These are phyloP conservation scores for Epichloe baconii DNA, from an alignment of 2,329 filamentous ascomycete species.

Conservation along the genomic window DNA sequence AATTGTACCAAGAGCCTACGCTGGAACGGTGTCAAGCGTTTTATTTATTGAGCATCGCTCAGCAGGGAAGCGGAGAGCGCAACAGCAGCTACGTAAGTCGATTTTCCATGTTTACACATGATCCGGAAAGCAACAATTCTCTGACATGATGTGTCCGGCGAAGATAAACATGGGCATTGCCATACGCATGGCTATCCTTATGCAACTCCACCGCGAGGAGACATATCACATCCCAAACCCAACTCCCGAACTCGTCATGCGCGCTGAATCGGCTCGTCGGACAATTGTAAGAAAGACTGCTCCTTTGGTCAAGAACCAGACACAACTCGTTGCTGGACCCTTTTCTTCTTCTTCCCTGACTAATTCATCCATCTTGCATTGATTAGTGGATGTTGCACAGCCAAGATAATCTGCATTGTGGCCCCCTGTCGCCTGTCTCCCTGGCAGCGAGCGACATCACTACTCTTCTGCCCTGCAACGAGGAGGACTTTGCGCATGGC, in stretches of 20 bases:
- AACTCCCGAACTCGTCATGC: conserved; percentile 30
- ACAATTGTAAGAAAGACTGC: conserved; percentile 32
- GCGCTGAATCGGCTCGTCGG: conserved; percentile 41
- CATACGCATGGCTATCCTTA: conserved; percentile 40
- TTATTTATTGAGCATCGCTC: conserved; percentile 44
- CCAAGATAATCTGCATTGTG: conserved; percentile 44
- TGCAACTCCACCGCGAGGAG: conserved; percentile 43
- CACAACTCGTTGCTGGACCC: background rate
- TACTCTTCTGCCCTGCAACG: conserved; percentile 37
- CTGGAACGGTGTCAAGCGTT: conserved; percentile 45
- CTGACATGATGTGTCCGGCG: background rate
- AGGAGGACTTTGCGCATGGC: conserved; percentile 36
- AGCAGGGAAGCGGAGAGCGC: conserved; percentile 41
- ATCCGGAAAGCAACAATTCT: background rate
- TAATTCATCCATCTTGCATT: background rate
- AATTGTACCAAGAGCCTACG: conserved; percentile 39
- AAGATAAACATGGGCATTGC: conserved; percentile 45
- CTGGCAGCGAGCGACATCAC: conserved; percentile 41
- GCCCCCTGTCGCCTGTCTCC: conserved; percentile 36
- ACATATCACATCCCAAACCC: conserved; percentile 33
- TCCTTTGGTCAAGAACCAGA: background rate
- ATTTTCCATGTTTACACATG: background rate
- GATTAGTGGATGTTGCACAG: conserved; percentile 45
- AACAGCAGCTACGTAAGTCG: conserved; percentile 39
- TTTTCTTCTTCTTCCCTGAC: background rate